Percentiles rank a stretch among this genome's conserved stretches.
Conservation (phyloP, 139 green algal species). For the Gonium pectorale region DNA sequence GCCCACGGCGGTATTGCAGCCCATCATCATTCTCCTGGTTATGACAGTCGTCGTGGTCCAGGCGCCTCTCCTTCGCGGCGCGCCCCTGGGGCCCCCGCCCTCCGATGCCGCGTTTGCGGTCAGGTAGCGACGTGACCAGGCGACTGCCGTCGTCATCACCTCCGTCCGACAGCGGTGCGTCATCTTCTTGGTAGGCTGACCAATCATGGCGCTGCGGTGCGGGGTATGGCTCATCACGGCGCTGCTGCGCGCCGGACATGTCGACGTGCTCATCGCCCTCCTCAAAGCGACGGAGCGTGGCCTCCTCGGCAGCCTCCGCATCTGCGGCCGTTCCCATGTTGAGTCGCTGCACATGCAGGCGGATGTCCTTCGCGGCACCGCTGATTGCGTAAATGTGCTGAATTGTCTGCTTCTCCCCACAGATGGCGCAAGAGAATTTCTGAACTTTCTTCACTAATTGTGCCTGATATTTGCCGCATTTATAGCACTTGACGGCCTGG, state of each 20-base stretch:
- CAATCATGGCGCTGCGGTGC: too few species aligned
- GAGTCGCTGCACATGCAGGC: slow-evolving; percentile 26
- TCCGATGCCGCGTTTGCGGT: background rate
- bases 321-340: background rate
- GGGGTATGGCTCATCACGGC: too few species aligned
- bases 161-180: background rate
- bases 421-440: slow-evolving; percentile 36
- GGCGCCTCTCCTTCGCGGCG: background rate
- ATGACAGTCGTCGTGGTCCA: background rate
- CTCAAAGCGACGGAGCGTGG: too few species aligned
- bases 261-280: too few species aligned
- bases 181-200: background rate
- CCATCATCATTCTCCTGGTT: too few species aligned
- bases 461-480: slow-evolving; percentile 17
- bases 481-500: slow-evolving; percentile 33
- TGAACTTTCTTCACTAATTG: slow-evolving; percentile 44
- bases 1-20: too few species aligned
- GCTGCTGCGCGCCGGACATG: too few species aligned
- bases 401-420: slow-evolving; percentile 38
- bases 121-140: slow-evolving; percentile 24
- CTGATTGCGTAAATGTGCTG: slow-evolving; percentile 36
- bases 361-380: slow-evolving; percentile 20
- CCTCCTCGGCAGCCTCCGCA: background rate
- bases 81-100: background rate
- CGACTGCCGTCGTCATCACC: background rate